These are phyloP conservation scores for Trichoderma atroviride DNA, from an alignment of 2,329 filamentous ascomycete genomes.

Conservation along the genomic window DNA sequence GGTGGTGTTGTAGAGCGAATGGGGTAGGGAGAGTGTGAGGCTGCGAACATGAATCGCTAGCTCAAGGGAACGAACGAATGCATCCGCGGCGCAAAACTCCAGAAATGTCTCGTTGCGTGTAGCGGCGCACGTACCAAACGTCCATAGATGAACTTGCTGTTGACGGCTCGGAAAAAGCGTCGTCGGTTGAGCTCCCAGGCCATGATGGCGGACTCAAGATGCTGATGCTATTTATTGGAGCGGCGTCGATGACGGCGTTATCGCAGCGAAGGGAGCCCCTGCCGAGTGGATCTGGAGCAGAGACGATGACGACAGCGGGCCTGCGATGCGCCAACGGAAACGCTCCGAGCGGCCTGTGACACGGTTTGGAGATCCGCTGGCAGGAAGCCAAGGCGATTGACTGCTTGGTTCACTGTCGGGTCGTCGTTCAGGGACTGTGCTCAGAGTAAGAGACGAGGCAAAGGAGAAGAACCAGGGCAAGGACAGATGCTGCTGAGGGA, in stretches of 20 bases:
- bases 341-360: constrained; percentile 12
- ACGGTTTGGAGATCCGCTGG: constrained; percentile 4
- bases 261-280: neutral
- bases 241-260: constrained; percentile 2
- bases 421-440: neutral
- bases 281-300: constrained; percentile 18
- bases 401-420: neutral
- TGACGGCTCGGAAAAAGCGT: constrained; percentile 66
- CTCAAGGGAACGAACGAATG: constrained; percentile 7
- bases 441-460: neutral
- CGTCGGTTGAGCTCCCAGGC: constrained; percentile 61
- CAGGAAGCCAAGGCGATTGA: neutral
- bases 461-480: neutral
- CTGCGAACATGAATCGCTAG: neutral
- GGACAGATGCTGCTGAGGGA: neutral
- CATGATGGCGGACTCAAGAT: constrained; percentile 44
- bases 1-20: too few species aligned
- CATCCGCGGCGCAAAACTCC: neutral
- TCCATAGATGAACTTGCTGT: constrained; percentile 69
- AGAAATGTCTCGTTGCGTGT: neutral
- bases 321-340: constrained; percentile 14
- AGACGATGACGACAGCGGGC: constrained; percentile 19
- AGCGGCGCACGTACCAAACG: constrained; percentile 64
- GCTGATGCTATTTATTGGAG: neutral
- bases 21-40: neutral